Conservation (phyloP, 441 rosid species). For the Viola pubescens region DNA sequence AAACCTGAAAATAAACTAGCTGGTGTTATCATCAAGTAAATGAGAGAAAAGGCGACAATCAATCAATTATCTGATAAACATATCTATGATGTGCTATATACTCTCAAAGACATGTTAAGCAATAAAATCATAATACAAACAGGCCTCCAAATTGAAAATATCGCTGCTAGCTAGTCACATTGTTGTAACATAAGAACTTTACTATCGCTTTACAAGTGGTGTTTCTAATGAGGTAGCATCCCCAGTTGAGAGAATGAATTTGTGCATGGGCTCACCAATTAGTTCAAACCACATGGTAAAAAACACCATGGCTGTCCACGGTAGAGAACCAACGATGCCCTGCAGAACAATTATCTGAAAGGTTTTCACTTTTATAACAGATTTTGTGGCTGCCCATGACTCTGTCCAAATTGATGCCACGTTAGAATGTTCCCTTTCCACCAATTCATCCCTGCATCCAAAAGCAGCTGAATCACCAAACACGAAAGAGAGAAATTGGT, state of each 20-base stretch:
- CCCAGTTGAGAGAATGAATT: neutral
- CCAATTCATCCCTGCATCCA: slow-evolving; percentile 45
- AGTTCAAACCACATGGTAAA: slow-evolving; percentile 96
- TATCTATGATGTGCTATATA: too few species aligned
- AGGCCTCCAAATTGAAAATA: neutral
- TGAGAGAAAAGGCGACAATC: neutral
- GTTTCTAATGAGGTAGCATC: too few species aligned
- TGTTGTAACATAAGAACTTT: too few species aligned
- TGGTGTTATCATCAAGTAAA: slow-evolving; percentile 2
- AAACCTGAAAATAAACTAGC: slow-evolving; percentile 42
- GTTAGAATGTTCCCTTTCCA: slow-evolving; percentile 31
- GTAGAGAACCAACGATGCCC: slow-evolving; percentile 78
- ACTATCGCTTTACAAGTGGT: too few species aligned
- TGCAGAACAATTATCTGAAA: slow-evolving; percentile 86
- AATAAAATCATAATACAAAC: neutral
- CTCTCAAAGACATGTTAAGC: neutral
- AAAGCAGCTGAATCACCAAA: slow-evolving; percentile 13
- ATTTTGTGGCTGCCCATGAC: slow-evolving; percentile 63
- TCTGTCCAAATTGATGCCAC: slow-evolving; percentile 58
- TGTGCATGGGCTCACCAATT: slow-evolving; percentile 46
- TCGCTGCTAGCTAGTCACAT: too few species aligned
- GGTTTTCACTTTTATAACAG: slow-evolving; percentile 67
- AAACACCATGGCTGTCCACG: slow-evolving; percentile 99
- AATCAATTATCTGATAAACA: neutral
- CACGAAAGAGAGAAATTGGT: neutral